Evolutionary conservation across 192 early-diverging fungal genomes (phyloP).

Genomic region (Glomus cerebriforme): DNA sequence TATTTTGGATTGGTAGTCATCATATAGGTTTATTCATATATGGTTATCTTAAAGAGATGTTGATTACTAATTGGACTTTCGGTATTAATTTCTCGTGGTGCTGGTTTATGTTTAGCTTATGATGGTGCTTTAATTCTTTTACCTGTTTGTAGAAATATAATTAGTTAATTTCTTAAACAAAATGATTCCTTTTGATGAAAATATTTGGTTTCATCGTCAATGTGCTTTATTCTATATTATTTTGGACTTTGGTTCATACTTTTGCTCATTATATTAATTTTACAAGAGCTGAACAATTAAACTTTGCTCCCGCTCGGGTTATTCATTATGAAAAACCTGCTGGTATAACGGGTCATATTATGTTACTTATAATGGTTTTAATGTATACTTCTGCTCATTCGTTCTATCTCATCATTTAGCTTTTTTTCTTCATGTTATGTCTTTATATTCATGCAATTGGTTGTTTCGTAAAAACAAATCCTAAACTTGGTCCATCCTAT

Average conservation of each 20-base stretch:
- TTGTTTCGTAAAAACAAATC: conserved; percentile 49
- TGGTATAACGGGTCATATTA: conserved; percentile 68
- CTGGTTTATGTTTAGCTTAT: conserved; percentile 56
- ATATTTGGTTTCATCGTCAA: conserved; percentile 77
- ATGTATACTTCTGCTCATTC: conserved; percentile 68
- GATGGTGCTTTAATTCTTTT: conserved; percentile 57
- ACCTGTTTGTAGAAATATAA: conserved; percentile 65
- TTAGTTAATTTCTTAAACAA: conserved; percentile 56
- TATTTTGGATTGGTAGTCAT: conserved; percentile 41
- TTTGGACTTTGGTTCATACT: conserved; percentile 63
- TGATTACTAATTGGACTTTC: conserved; percentile 55
- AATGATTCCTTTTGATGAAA: conserved; percentile 74
- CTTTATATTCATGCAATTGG: conserved; percentile 70
- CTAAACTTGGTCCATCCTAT: neutral
- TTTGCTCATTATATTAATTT: conserved; percentile 62
- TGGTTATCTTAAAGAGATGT: conserved; percentile 52
- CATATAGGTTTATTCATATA: conserved; percentile 51
- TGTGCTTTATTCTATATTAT: conserved; percentile 63
- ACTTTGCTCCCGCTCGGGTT: conserved; percentile 2
- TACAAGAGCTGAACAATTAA: conserved; percentile 39
- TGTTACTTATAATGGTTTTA: conserved; percentile 62
- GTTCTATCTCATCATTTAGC: conserved; percentile 70
- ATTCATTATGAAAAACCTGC: conserved; percentile 46
- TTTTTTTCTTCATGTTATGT: conserved; percentile 58
- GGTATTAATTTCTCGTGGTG: conserved; percentile 58